Evolutionary conservation across 768 basidiomycete genomes (phyloP).

Genomic region (Termitomyces eurrhizus): DNA sequence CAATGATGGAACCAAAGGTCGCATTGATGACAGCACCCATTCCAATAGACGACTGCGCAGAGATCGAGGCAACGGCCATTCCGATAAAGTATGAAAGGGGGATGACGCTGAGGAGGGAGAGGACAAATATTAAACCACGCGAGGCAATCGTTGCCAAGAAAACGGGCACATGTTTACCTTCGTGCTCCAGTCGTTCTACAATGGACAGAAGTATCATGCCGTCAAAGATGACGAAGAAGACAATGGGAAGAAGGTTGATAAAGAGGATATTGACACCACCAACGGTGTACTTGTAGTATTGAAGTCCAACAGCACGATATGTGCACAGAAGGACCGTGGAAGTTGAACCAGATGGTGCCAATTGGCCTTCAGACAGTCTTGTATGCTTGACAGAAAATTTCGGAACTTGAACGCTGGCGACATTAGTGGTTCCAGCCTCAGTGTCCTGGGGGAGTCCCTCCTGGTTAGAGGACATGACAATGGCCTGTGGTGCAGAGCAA

Average conservation of each 20-base stretch:
- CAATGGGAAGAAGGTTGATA: slow-evolving; percentile 88
- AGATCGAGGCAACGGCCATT: slow-evolving; percentile 98
- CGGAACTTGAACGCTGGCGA: slow-evolving; percentile 26
- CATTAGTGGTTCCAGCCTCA: slow-evolving; percentile 19
- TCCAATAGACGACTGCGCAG: slow-evolving; percentile 97
- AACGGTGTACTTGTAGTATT: slow-evolving; percentile 99
- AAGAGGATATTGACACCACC: slow-evolving; percentile 99
- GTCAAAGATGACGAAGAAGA: slow-evolving; percentile 96
- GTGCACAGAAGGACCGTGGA: slow-evolving; percentile 93
- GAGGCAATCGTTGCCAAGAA: slow-evolving; percentile 69
- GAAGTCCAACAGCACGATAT: slow-evolving; percentile 82
- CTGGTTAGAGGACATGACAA: slow-evolving; percentile 45
- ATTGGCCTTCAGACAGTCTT: slow-evolving; percentile 80
- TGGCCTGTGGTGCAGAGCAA: slow-evolving; percentile 77
- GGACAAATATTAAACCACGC: slow-evolving; percentile 74
- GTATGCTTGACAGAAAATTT: slow-evolving; percentile 68
- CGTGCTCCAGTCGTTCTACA: slow-evolving; percentile 56
- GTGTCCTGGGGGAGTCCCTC: slow-evolving; percentile 22
- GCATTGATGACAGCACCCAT: slow-evolving; percentile 99
- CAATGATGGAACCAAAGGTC: slow-evolving; percentile 97
- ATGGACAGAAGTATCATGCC: slow-evolving; percentile 76
- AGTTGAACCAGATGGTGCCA: slow-evolving; percentile 74
- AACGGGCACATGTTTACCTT: slow-evolving; percentile 54
- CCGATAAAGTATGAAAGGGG: slow-evolving; percentile 99
- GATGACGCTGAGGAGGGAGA: slow-evolving; percentile 88